Percentiles rank a stretch among this genome's conserved stretches.
Evolutionary conservation across 2,329 filamentous ascomycete genomes (phyloP).

Genomic region (Fusarium burgessii): DNA sequence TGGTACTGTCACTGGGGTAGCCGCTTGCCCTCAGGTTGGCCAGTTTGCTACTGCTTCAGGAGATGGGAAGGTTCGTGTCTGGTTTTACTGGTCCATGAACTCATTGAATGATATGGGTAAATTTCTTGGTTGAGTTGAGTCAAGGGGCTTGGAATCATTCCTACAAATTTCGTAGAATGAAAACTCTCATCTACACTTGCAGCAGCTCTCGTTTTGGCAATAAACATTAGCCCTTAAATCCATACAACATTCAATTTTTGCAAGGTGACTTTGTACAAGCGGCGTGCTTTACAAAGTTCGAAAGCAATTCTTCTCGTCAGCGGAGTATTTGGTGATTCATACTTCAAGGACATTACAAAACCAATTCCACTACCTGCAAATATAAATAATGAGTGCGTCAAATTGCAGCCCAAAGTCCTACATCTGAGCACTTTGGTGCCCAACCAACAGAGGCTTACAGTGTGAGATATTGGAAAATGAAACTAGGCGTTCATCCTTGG

Average conservation of each 20-base stretch:
- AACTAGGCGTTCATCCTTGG: neutral
- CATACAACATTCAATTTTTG: too few relatives aligned
- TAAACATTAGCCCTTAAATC: too few relatives aligned
- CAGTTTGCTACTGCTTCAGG: neutral
- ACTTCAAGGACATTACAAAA: too few relatives aligned
- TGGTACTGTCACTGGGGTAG: neutral
- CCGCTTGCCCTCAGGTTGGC: neutral
- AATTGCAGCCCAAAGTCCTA: neutral
- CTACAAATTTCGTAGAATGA: too few relatives aligned
- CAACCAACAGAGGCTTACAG: neutral
- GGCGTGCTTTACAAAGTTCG: too few relatives aligned
- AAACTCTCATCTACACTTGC: too few relatives aligned
- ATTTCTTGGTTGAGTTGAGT: too few relatives aligned
- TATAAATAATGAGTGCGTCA: rapidly evolving
- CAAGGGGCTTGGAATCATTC: too few relatives aligned
- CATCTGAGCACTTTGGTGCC: neutral
- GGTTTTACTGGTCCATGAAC: neutral
- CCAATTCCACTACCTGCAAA: neutral
- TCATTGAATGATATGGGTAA: neutral
- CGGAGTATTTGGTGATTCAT: too few relatives aligned
- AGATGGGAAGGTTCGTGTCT: neutral
- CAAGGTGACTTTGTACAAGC: too few relatives aligned
- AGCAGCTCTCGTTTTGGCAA: too few relatives aligned
- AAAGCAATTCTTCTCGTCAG: too few relatives aligned
- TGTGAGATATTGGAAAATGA: neutral